A percentile compares a stretch with the other conserved stretches of the same genome.
Evolutionary conservation across 257 asterid species (phyloP).

Genomic region (Solanum rostratum): DNA sequence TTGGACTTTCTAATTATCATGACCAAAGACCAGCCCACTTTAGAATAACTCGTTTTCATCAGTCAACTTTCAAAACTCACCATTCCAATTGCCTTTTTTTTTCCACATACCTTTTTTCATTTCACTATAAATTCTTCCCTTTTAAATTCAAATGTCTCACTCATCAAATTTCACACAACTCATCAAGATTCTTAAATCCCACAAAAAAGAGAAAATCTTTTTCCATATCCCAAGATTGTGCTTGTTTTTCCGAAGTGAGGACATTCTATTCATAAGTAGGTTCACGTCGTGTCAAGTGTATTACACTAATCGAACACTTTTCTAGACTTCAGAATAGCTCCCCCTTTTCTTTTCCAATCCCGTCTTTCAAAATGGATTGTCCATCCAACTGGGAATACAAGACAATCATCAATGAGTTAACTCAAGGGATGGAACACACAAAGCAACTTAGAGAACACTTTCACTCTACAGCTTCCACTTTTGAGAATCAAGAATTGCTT

Average conservation of each 20-base stretch:
- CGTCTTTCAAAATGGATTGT: constrained; percentile 31
- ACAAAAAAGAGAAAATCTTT: background rate
- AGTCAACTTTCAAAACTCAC: constrained; percentile 51
- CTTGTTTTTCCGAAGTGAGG: background rate
- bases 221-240: background rate
- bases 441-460: constrained; percentile 52
- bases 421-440: constrained; percentile 75
- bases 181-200: background rate
- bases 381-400: constrained; percentile 30
- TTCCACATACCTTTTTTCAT: background rate
- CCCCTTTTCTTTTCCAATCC: background rate
- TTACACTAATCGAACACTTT: background rate
- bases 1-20: constrained; percentile 2
- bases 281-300: background rate
- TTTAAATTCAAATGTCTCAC: constrained; percentile 23
- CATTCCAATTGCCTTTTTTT: constrained; percentile 29
- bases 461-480: constrained; percentile 19
- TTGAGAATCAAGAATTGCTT: constrained; percentile 35
- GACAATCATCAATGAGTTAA: constrained; percentile 44
- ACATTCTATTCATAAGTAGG: background rate
- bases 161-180: background rate
- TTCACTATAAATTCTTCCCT: background rate
- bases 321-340: background rate
- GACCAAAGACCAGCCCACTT: constrained; percentile 43
- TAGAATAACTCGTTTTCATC: constrained; percentile 49